Base-by-base conservation (phyloP, 805 yeast genomes). In the Sugiyamaella lignohabitans region DNA sequence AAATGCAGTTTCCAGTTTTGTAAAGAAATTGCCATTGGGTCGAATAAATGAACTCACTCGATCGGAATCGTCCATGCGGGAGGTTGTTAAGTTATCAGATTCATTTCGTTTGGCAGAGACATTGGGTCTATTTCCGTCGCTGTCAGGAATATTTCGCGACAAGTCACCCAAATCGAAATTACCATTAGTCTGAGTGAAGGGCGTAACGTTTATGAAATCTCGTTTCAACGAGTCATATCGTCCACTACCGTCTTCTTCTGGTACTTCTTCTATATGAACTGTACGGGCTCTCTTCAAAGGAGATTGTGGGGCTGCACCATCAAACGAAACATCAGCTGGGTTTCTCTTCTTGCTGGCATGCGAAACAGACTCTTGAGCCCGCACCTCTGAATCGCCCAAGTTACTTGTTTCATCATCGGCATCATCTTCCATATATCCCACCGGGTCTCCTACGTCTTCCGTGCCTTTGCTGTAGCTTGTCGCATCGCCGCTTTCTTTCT, bases 121-220 rank as follows among this genome's bases (percentile, higher is more conserved):
- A n/a, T n/a, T n/a, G n/a, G 32, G 32, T 8, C 14, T 27, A 27
- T 8, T 27, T 27, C 11, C 14, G 22, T 17, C 30, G 6, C 18
- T 32, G n/a, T 16, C 19, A 1, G 43, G 51, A 19, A 53, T 49
- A 23, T 43, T 47, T 16, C 43, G 35, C 2, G 45, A 16, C 32
- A 61, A 34, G 16, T 47, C 58, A 14, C 53, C 56, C 62, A 62
- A 51, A 22, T 54, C 50, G 47, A 62, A 62, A 38, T 59, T 54
- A 23, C 64, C 63, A 22, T 37, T 23, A 2, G 60, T 56, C 38
- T 60, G 61, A 16, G 61, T 54, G 43, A 60, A 56, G n/a, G 64
- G 64, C 8, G 61, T 50, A 10, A 52, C 53, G 20, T 48, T 47
- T 8, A 22, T 40, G 30, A 55, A 22, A 14, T 50, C 54, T 11